Base-by-base conservation (phyloP, 2,329 filamentous ascomycete species). In the Leptographium galeiforme region DNA sequence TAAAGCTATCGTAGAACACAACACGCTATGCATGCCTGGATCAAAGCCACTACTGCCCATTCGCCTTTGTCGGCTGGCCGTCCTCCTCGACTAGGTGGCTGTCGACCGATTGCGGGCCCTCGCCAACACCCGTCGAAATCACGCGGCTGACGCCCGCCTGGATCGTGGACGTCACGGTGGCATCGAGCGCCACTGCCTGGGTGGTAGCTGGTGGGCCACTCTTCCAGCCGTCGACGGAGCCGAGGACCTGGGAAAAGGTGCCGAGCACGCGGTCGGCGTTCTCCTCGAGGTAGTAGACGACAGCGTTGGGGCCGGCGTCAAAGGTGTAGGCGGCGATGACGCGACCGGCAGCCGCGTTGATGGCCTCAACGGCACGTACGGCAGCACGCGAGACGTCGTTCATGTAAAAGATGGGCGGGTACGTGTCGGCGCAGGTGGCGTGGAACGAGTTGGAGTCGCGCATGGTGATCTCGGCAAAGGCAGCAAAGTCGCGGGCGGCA, bases 331-430 rank as follows among this genome's bases (percentile, higher is more conserved):
- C 93, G 4, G 88, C 89, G 18, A 97, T 78, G 0, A 79, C 83
- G 70, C 82, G 84, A 52, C 88, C 89, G 6, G 86, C 88, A 30
- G 78, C 77, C 52, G 76, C 76, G 65, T 98, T 98, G 71, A 97
- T 87, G 61, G 83, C 78, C 72, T 98, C 89, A 34, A 96, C 90
- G 16, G 89, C 82, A 51, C 88, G 79, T 56, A 98, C 88, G 7
- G 91, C 89, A 1, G 91, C 89, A 40, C 86, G 77, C 19, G 85
- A 91, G 16, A 91, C 84, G 66, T 98, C 93, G 70, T 96, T 98
- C 77, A 98, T 84, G 75, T 98, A 98, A 71, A 95, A 96, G 66
- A 98, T 98, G 18, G 94, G 93, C 46, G 94, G 93, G 71, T 89
- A 89, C 2, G 93, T 97, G 67, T 98, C 93, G 61, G 94, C 75